A percentile compares a stretch with the other conserved stretches of the same genome.
phyloP scores from a whole-genome alignment of 2,329 filamentous ascomycete genomes.

The Fusarium sp. region DNA sequence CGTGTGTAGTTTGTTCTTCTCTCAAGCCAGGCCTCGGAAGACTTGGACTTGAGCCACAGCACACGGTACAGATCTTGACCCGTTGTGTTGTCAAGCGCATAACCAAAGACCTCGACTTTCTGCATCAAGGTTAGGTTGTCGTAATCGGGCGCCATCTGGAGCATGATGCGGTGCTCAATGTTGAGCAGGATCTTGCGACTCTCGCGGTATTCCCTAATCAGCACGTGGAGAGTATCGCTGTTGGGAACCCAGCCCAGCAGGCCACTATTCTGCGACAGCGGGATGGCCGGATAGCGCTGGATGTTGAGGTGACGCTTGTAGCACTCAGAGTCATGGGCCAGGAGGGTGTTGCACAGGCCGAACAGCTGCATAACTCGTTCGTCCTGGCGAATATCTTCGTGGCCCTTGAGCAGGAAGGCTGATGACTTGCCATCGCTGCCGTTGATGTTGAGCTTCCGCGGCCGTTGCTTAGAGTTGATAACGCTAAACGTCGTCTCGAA shows the following conservation, averaged over 20 bases:
- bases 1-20: conserved; percentile 98
- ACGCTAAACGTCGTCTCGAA: conserved; percentile 93
- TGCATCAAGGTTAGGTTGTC: conserved; percentile 99
- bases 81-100: conserved; percentile 98
- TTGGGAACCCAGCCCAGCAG: conserved; percentile 97
- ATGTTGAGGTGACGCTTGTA: conserved; percentile 98
- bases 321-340: conserved; percentile 93
- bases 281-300: conserved; percentile 95
- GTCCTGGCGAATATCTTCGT: conserved; percentile 98
- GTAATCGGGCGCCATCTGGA: conserved; percentile 99
- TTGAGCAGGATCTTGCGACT: conserved; percentile 97
- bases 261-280: conserved; percentile 95
- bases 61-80: conserved; percentile 98
- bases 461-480: conserved; percentile 96
- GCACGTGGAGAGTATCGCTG: conserved; percentile 94
- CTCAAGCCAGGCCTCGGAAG: conserved; percentile 97
- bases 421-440: conserved; percentile 92
- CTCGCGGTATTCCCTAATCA: conserved; percentile 97
- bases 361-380: conserved; percentile 99
- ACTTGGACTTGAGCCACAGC: conserved; percentile 98
- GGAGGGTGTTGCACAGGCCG: conserved; percentile 94
- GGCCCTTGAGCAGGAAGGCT: conserved; percentile 94
- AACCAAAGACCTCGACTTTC: conserved; percentile 99
- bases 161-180: conserved; percentile 99
- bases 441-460: conserved; percentile 86